Evolutionary conservation across 495 filamentous ascomycete genomes (phyloP), one percentile per base, ranked within the genome.

Genomic region (Tuber indicum): DNA sequence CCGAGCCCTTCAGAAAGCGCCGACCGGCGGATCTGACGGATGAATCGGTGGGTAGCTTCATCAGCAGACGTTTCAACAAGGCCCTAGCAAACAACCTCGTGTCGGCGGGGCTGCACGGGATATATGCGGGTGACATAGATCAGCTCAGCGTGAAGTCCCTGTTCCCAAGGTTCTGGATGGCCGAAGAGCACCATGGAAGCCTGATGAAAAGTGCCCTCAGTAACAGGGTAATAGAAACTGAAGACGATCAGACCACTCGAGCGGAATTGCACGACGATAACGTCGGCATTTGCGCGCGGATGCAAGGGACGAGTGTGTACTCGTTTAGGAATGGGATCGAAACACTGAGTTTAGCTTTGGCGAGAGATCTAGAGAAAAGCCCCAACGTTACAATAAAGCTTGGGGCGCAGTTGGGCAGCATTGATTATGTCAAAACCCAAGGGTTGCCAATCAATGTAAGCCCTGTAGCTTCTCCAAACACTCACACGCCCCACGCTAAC

Each of bases 51-150:
- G 91, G 89, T 8, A 86, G 88, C 1, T 97, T 92, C 82, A 85
- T 94, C 36, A 83, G 85, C 3, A 86, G 90, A 26, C 83, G 89
- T 21, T 84, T 91, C 45, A 87, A 88, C 46, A 84, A 86, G 16
- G 81, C 81, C 17, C 58, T 93, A 9, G 91, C 91, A 44, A 86
- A 97, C 58, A 97, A 97, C 78, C 41, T 98, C 2, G 83, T 91
- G 3, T 97, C 93, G 5, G 92, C 90, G 43, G 84, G 93, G n/a
- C 83, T 92, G 41, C 96, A 98, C 85, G 96, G 96, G 17, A 93
- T 98, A 26, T 96, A 94, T 81, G 96, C 94, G n/a, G 96, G 96
- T 70, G 92, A 98, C 85, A 89, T 97, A 58, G 89, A 91, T 81
- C 87, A 91, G 82, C 86, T 97, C 74, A 97, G 93, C 82, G 89